phyloP scores from a whole-genome alignment of 2,329 filamentous ascomycete species.

The Cylindrodendrum hubeiense region DNA sequence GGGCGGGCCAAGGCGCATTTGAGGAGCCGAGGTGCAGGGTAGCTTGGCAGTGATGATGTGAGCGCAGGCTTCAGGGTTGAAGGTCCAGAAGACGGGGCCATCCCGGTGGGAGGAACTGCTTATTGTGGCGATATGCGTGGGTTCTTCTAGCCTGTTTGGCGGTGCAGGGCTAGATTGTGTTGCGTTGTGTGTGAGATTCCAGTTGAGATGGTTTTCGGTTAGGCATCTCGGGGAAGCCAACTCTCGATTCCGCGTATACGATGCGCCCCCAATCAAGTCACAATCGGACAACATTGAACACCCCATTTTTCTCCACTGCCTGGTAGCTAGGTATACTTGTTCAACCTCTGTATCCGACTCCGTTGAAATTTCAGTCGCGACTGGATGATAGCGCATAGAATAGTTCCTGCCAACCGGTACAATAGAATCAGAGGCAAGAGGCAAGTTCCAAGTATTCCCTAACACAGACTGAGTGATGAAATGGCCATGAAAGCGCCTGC shows the following conservation, averaged over 20 bases:
- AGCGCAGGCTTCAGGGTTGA: neutral
- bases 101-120: conserved; percentile 1
- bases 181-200: neutral
- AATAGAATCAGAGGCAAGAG: neutral
- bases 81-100: neutral
- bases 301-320: no score
- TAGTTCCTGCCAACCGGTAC: neutral
- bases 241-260: neutral
- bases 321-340: no score
- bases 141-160: conserved; percentile 9
- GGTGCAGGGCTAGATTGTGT: neutral
- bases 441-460: neutral
- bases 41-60: neutral
- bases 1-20: conserved; percentile 9
- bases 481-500: neutral
- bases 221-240: no score
- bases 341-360: no score
- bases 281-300: neutral
- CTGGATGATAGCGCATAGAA: no score
- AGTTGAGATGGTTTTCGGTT: neutral
- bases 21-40: neutral
- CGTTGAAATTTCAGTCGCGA: no score
- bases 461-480: neutral
- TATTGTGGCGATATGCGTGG: conserved; percentile 10
- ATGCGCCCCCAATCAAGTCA: neutral